Evolutionary conservation across 148 eudicot species (phyloP), one percentile per base, ranked within the genome.

Genomic region (Nyssa sinensis): DNA sequence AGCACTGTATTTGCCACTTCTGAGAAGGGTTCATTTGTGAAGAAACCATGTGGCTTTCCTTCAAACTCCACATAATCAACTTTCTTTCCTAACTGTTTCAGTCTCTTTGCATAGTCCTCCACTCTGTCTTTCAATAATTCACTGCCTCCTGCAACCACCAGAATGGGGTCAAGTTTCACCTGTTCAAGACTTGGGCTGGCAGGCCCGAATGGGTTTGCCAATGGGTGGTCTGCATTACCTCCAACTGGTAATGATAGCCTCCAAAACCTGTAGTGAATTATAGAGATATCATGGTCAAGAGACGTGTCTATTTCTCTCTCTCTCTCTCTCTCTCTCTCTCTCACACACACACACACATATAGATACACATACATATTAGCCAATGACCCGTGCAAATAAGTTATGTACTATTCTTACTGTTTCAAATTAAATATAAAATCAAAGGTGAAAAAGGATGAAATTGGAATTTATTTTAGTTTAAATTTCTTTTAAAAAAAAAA

Each of bases 241-340:
- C 89, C 95, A 23, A 37, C 28, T 5, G 95, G 97, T 5, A 92
- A 10, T 1, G 91, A 86, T 67, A 92, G 73, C 79, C 93, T 87
- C 95, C 95, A 92, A 81, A 90, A 90, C 85, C 95, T 92, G 59
- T 21, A n/a, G n/a, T n/a, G n/a, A n/a, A n/a, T n/a, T n/a, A n/a
- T n/a, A n/a, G n/a, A n/a, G n/a, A n/a, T n/a, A n/a, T n/a, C n/a
- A n/a, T n/a, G n/a, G n/a, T n/a, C n/a, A n/a, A n/a, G n/a, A n/a
- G n/a, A n/a, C n/a, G n/a, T n/a, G n/a, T n/a, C n/a, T n/a, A n/a
- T n/a, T n/a, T n/a, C n/a, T n/a, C n/a, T n/a, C n/a, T n/a, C n/a
- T n/a, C n/a, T n/a, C n/a, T n/a, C n/a, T n/a, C n/a, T n/a, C n/a
- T n/a, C n/a, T n/a, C n/a, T n/a, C n/a, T n/a, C n/a, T n/a, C n/a